These are phyloP conservation scores for Starmerella floricola DNA, from an alignment of 805 yeast species.

Conservation along the genomic window DNA sequence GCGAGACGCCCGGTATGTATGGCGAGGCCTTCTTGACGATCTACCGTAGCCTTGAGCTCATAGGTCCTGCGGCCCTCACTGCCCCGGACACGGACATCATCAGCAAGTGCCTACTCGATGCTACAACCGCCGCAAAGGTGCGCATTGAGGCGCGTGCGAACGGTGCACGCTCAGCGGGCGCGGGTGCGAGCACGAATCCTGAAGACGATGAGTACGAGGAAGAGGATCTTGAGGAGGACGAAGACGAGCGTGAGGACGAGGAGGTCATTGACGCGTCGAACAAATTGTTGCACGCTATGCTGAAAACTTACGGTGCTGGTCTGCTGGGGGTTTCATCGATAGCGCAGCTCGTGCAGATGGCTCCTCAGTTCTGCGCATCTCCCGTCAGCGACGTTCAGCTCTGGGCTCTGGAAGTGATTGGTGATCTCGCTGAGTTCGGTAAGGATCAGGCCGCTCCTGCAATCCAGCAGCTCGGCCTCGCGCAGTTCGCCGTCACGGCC, in stretches of 20 bases:
- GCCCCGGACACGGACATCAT: constrained; percentile 43
- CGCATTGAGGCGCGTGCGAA: constrained; percentile 47
- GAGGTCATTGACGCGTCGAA: constrained; percentile 79
- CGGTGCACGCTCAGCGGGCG: constrained; percentile 18
- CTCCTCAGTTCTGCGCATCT: constrained; percentile 44
- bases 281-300: constrained; percentile 56
- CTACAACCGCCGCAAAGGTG: constrained; percentile 52
- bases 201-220: constrained; percentile 54
- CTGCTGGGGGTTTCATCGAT: constrained; percentile 4
- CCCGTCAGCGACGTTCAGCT: constrained; percentile 55
- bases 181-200: constrained; percentile 21
- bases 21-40: constrained; percentile 68
- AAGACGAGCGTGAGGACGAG: constrained; percentile 76
- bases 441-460: constrained; percentile 57
- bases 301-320: constrained; percentile 44
- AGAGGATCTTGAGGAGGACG: constrained; percentile 76
- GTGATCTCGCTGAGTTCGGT: constrained; percentile 69
- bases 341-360: constrained; percentile 30
- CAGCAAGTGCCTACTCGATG: constrained; percentile 46
- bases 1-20: constrained; percentile 72
- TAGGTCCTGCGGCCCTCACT: constrained; percentile 47
- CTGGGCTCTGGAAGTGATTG: constrained; percentile 68
- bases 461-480: constrained; percentile 46
- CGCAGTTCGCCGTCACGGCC: not conserved
- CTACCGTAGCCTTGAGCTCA: constrained; percentile 48